Evolutionary conservation across 768 basidiomycete genomes (phyloP), one percentile per base, ranked within the genome.

Genomic region (Lactarius indigo): DNA sequence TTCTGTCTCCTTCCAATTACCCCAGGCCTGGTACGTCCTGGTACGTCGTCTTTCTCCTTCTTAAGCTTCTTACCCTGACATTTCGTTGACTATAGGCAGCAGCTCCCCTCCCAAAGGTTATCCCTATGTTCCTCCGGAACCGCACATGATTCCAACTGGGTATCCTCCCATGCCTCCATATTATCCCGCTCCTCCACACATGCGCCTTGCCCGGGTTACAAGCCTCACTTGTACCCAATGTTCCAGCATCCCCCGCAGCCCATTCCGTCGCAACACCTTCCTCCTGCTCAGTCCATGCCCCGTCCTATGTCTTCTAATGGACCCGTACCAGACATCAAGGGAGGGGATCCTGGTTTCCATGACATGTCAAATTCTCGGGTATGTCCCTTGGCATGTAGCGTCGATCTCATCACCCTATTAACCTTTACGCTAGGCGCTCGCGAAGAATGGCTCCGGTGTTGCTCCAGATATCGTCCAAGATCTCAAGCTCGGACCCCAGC

Each of bases 351-450:
- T 5, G 84, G 89, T 66, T 84, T 86, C 7, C 87, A 91, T 69
- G 90, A 94, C 75, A 84, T 93, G 82, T 89, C 90, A 57, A 86
- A 83, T 73, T 83, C 88, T 9, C n/a, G n/a, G n/a, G n/a, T n/a
- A n/a, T n/a, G n/a, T n/a, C n/a, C n/a, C n/a, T n/a, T n/a, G n/a
- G n/a, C n/a, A n/a, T n/a, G n/a, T n/a, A n/a, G n/a, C n/a, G n/a
- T n/a, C n/a, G n/a, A n/a, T n/a, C n/a, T n/a, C n/a, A n/a, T n/a
- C n/a, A n/a, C n/a, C n/a, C n/a, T n/a, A n/a, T n/a, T n/a, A n/a
- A n/a, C n/a, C n/a, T n/a, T n/a, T n/a, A n/a, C n/a, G n/a, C n/a
- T n/a, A n/a, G n/a, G n/a, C n/a, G n/a, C n/a, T n/a, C n/a, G n/a
- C n/a, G n/a, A n/a, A n/a, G n/a, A n/a, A n/a, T n/a, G n/a, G n/a